These are phyloP conservation scores for Yamadazyma diospyri DNA, from an alignment of 1,139 yeast species.

Conservation along the genomic window DNA sequence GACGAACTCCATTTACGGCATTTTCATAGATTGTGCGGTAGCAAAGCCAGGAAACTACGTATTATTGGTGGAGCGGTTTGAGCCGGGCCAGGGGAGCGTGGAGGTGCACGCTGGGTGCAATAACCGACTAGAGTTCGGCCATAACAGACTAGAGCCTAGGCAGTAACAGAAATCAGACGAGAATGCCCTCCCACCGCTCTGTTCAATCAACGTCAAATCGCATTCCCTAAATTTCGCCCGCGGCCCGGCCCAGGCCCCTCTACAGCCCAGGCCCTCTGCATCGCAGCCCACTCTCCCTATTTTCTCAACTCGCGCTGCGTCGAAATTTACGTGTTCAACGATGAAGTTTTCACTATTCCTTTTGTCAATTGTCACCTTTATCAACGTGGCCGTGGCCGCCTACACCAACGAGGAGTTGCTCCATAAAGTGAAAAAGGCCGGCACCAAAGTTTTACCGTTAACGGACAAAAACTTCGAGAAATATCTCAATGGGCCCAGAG, in stretches of 20 bases:
- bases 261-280: too few relatives aligned
- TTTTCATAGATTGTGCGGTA: slow-evolving; percentile 33
- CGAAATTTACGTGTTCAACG: slow-evolving; percentile 5
- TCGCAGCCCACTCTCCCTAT: too few relatives aligned
- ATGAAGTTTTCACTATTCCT: slow-evolving; percentile 6
- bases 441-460: slow-evolving; percentile 30
- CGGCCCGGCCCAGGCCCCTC: too few relatives aligned
- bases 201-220: too few relatives aligned
- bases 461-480: slow-evolving; percentile 60
- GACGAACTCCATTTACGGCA: slow-evolving; percentile 42
- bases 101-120: slow-evolving; percentile 34
- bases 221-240: too few relatives aligned
- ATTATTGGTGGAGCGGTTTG: slow-evolving; percentile 47
- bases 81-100: slow-evolving; percentile 40
- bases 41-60: slow-evolving; percentile 31
- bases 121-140: slow-evolving; percentile 14
- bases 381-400: slow-evolving; percentile 23
- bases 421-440: slow-evolving; percentile 18
- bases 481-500: slow-evolving; percentile 65
- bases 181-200: too few relatives aligned
- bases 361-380: slow-evolving; percentile 3
- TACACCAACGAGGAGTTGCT: slow-evolving; percentile 27
- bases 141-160: neutral
- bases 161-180: too few relatives aligned
- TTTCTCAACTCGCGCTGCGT: too few relatives aligned